phyloP scores from a whole-genome alignment of 2,329 filamentous ascomycete species.

The Colletotrichum eleusines region DNA sequence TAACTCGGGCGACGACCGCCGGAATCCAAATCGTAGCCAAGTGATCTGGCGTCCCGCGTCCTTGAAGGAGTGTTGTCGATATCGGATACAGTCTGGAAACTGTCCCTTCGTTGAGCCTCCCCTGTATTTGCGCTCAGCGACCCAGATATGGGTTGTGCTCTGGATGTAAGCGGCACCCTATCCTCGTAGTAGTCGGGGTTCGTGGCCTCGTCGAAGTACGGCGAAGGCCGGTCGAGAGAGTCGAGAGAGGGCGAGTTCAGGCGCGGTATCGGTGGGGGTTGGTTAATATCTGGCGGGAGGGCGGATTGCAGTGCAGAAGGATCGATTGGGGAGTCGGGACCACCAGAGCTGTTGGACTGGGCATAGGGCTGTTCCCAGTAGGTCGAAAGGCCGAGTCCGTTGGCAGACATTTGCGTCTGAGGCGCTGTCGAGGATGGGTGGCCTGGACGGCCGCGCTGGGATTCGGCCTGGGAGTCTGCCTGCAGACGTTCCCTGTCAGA shows the following conservation, averaged over 20 bases:
- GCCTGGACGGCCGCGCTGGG: slow-evolving; percentile 29
- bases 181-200: slow-evolving; percentile 66
- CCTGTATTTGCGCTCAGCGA: slow-evolving; percentile 56
- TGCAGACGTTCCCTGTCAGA: slow-evolving; percentile 39
- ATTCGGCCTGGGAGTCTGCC: slow-evolving; percentile 38
- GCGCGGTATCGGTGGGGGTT: slow-evolving; percentile 41
- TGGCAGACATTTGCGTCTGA: slow-evolving; percentile 44
- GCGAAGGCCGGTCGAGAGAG: slow-evolving; percentile 48
- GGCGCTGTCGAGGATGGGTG: slow-evolving; percentile 16
- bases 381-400: slow-evolving; percentile 59
- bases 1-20: slow-evolving; percentile 72
- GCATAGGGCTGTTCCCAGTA: slow-evolving; percentile 66
- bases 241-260: slow-evolving; percentile 44
- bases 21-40: slow-evolving; percentile 62
- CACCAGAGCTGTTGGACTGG: slow-evolving; percentile 52
- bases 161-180: slow-evolving; percentile 67
- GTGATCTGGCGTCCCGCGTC: slow-evolving; percentile 65
- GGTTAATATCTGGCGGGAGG: slow-evolving; percentile 64
- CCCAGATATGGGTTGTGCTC: slow-evolving; percentile 67
- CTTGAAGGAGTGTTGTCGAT: slow-evolving; percentile 67
- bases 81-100: slow-evolving; percentile 69
- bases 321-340: slow-evolving; percentile 65
- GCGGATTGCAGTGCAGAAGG: slow-evolving; percentile 65
- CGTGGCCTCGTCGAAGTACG: slow-evolving; percentile 51
- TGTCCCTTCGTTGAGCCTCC: slow-evolving; percentile 61